Conservation (phyloP, 352 stramenopile species). For the Pythium sp. region DNA sequence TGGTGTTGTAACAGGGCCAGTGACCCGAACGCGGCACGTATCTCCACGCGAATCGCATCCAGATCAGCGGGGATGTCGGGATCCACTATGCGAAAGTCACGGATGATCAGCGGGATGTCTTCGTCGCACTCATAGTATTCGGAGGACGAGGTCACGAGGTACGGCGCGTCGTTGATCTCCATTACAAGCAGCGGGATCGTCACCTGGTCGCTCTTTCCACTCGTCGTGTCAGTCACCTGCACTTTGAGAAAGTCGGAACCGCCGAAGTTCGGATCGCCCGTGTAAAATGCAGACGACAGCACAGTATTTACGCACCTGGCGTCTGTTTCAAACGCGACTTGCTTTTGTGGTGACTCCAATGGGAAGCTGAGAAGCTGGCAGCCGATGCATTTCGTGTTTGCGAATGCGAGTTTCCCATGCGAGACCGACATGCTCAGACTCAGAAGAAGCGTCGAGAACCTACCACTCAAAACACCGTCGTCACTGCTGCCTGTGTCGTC, state of each 20-base stretch:
- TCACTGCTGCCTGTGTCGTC: not conserved
- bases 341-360: not conserved
- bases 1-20: slow-evolving; percentile 28
- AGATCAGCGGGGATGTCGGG: slow-evolving; percentile 27
- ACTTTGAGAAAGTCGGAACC: slow-evolving; percentile 41
- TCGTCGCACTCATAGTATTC: slow-evolving; percentile 54
- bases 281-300: slow-evolving; percentile 35
- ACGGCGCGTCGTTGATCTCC: slow-evolving; percentile 74
- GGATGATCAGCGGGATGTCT: slow-evolving; percentile 48
- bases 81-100: slow-evolving; percentile 44
- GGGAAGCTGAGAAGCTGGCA: slow-evolving; percentile 12
- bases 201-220: slow-evolving; percentile 23
- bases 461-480: slow-evolving; percentile 18
- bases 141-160: slow-evolving; percentile 18
- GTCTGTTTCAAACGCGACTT: slow-evolving; percentile 26
- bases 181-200: slow-evolving; percentile 42
- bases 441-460: slow-evolving; percentile 17
- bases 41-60: slow-evolving; percentile 16
- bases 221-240: slow-evolving; percentile 21
- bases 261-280: slow-evolving; percentile 38
- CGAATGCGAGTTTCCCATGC: slow-evolving; percentile 28
- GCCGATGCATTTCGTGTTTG: slow-evolving; percentile 27
- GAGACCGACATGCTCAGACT: slow-evolving; percentile 29
- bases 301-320: slow-evolving; percentile 40
- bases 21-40: slow-evolving; percentile 32